Evolutionary conservation across 129 eudicot species (phyloP), one percentile per base, ranked within the genome.

Genomic region (Calendula officinalis): DNA sequence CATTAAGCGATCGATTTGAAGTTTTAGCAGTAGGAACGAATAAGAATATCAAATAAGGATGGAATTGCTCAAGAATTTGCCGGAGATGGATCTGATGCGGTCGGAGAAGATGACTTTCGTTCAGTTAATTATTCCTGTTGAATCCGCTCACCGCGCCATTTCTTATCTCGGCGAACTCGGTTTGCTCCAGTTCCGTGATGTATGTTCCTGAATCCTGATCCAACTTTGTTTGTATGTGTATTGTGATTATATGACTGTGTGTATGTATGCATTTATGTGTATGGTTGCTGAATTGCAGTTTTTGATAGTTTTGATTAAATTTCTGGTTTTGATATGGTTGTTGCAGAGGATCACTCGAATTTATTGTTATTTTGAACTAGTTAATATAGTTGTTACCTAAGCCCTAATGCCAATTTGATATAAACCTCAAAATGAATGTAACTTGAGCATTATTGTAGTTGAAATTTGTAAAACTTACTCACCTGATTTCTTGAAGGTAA

Each of bases 11-110:
- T 62, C 17, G 35, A 27, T 61, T 17, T 30, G 6, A 12, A 41
- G 46, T 57, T 62, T 77, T 68, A 40, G 55, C 62, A 49, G 68
- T 71, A 62, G 69, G 39, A 62, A 33, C 34, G 39, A 52, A 62
- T 42, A 27, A 46, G 43, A 45, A 4, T 43, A 68, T 50, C 64
- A 43, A 61, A 51, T 76, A 77, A 82, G 39, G 62, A 91, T 91
- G 98, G 79, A 87, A 71, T 72, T 70, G 82, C 53, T 83, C 40
- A 82, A 77, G 79, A 84, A 84, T 37, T 74, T 91, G 67, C 96
- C 98, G 60, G 62, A 75, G 62, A 91, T 91, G 98, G 98, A 91
- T 87, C 92, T 91, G 82, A 84, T 91, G 98, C 85, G 98, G 64
- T 91, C 98, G 66, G 98, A 91, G 86, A 84, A 84, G 90, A 91